These are phyloP conservation scores for Exophiala dermatitidis DNA, from an alignment of 2,329 filamentous ascomycete species.

Conservation along the genomic window DNA sequence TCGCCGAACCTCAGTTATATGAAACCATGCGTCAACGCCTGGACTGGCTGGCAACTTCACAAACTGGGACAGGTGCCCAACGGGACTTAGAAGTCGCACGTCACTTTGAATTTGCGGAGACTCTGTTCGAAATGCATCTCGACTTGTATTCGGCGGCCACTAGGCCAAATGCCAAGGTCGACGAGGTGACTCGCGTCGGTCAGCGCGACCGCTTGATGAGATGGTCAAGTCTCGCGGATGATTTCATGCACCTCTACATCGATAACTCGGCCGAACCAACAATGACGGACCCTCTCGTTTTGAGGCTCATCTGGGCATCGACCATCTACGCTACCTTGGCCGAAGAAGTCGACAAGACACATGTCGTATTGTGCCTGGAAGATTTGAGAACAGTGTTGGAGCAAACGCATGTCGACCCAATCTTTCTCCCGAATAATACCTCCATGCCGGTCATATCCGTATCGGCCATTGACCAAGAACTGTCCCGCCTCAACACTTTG, in stretches of 20 bases:
- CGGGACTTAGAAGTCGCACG: slow-evolving; percentile 6
- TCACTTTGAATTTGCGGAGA: slow-evolving; percentile 39
- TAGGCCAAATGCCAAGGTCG: slow-evolving; percentile 51
- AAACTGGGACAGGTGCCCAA: neutral
- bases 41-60: neutral
- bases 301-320: slow-evolving; percentile 61
- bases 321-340: slow-evolving; percentile 54
- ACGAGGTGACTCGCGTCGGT: slow-evolving; percentile 43
- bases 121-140: slow-evolving; percentile 60
- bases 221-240: slow-evolving; percentile 54
- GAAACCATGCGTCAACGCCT: slow-evolving; percentile 35
- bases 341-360: slow-evolving; percentile 50
- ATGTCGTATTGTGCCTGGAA: slow-evolving; percentile 55
- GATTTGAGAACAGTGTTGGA: slow-evolving; percentile 53
- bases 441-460: slow-evolving; percentile 82
- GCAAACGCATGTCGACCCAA: slow-evolving; percentile 41
- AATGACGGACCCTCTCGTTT: slow-evolving; percentile 39
- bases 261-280: slow-evolving; percentile 25
- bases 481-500: slow-evolving; percentile 88
- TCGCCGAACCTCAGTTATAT: slow-evolving; percentile 49
- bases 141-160: slow-evolving; percentile 60
- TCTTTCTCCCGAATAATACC: slow-evolving; percentile 71
- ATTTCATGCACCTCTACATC: slow-evolving; percentile 43
- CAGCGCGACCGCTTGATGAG: slow-evolving; percentile 54
- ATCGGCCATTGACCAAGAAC: slow-evolving; percentile 78